Percentiles rank a stretch among this genome's conserved stretches.
Evolutionary conservation across 768 basidiomycete species (phyloP).

Genomic region (Lactarius trivialis): DNA sequence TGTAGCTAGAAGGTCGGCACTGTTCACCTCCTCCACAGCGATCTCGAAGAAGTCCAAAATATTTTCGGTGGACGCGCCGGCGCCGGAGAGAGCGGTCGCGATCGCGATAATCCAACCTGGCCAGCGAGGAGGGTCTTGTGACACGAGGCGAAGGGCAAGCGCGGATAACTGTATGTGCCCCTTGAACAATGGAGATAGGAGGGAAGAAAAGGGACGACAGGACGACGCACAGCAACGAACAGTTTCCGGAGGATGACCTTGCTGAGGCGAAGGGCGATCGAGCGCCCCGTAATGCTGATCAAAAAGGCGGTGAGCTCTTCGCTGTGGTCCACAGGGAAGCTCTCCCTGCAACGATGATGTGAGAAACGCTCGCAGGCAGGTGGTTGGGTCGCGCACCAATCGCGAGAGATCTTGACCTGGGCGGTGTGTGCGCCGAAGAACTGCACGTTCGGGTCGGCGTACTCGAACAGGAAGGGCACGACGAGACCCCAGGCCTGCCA

Average conservation of each 20-base stretch:
- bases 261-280: slow-evolving; percentile 49
- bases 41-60: slow-evolving; percentile 76
- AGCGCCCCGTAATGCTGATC: slow-evolving; percentile 61
- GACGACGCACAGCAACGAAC: slow-evolving; percentile 69
- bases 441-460: slow-evolving; percentile 75
- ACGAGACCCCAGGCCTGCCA: slow-evolving; percentile 83
- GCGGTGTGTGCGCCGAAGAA: slow-evolving; percentile 94
- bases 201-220: not conserved
- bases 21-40: slow-evolving; percentile 73
- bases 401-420: slow-evolving; percentile 88
- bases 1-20: slow-evolving; percentile 66
- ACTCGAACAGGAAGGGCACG: slow-evolving; percentile 57
- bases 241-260: slow-evolving; percentile 80
- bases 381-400: slow-evolving; percentile 56
- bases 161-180: slow-evolving; percentile 28
- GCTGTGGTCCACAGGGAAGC: slow-evolving; percentile 58
- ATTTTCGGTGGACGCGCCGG: slow-evolving; percentile 51
- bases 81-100: slow-evolving; percentile 52
- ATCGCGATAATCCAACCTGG: slow-evolving; percentile 70
- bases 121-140: slow-evolving; percentile 55
- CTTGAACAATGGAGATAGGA: slow-evolving; percentile 4
- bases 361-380: not conserved
- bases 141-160: slow-evolving; percentile 63
- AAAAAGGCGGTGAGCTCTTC: slow-evolving; percentile 57
- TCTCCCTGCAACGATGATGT: slow-evolving; percentile 46